A percentile compares a stretch with the other conserved stretches of the same genome.
Evolutionary conservation across 495 filamentous ascomycete genomes (phyloP).

Genomic region (Neurospora cerealis): DNA sequence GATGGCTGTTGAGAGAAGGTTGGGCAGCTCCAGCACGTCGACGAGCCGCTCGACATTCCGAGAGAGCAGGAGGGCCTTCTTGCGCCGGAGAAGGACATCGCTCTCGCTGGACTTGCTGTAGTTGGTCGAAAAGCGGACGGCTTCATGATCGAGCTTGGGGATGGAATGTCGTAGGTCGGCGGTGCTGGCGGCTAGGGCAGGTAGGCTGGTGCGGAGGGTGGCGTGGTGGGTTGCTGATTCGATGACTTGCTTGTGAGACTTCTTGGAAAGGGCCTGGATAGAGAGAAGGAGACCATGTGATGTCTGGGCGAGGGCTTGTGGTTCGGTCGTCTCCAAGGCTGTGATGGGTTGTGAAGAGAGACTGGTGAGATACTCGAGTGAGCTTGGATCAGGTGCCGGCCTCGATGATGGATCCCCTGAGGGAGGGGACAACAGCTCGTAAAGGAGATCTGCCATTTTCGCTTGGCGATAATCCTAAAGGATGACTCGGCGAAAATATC

Average conservation of each 20-base stretch:
- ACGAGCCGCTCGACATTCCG: constrained; percentile 83
- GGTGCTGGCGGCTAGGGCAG: constrained; percentile 54
- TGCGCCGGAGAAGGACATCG: constrained; percentile 60
- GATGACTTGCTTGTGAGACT: constrained; percentile 84
- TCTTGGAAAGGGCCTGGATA: constrained; percentile 79
- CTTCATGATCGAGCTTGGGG: constrained; percentile 68
- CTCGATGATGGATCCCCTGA: constrained; percentile 7
- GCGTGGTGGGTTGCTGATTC: constrained; percentile 67
- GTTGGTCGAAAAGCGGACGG: constrained; percentile 69
- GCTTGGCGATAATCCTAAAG: background rate
- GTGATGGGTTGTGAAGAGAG: constrained; percentile 70
- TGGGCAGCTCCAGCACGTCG: constrained; percentile 86
- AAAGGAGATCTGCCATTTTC: constrained; percentile 26
- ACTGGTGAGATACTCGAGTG: constrained; percentile 70
- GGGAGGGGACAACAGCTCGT: constrained; percentile 17
- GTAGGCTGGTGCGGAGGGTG: constrained; percentile 55
- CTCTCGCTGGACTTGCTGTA: constrained; percentile 67
- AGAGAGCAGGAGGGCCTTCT: constrained; percentile 74
- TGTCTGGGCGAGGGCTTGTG: constrained; percentile 67
- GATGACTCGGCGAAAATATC: background rate
- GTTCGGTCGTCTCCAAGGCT: constrained; percentile 63
- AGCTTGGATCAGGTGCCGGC: constrained; percentile 50
- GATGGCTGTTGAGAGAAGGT: constrained; percentile 59
- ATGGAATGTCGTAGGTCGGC: constrained; percentile 58
- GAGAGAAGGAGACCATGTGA: constrained; percentile 77